Evolutionary conservation across 306 rosid species (phyloP).

Genomic region (Phaseolus lunatus): DNA sequence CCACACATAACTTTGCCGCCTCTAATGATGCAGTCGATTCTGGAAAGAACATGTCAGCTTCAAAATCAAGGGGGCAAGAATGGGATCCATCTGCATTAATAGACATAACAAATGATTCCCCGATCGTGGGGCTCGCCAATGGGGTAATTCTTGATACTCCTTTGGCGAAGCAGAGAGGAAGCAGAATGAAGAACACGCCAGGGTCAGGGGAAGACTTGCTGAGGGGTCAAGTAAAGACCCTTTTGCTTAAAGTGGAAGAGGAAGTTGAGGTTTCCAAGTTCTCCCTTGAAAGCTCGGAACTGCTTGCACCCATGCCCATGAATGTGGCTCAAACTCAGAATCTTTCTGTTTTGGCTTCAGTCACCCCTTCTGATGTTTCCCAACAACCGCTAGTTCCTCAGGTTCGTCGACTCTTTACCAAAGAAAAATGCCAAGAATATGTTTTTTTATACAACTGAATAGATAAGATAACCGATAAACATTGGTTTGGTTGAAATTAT

Average conservation of each 20-base stretch:
- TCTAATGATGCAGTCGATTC: slow-evolving; percentile 46
- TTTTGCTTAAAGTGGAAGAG: slow-evolving; percentile 86
- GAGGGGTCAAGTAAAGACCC: slow-evolving; percentile 87
- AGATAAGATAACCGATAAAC: neutral
- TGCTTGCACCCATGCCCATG: slow-evolving; percentile 68
- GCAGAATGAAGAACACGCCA: slow-evolving; percentile 66
- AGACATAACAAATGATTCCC: slow-evolving; percentile 92
- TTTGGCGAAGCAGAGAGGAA: slow-evolving; percentile 53
- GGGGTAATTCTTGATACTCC: slow-evolving; percentile 66
- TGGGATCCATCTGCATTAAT: slow-evolving; percentile 70
- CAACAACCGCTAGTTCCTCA: slow-evolving; percentile 63
- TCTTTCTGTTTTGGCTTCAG: slow-evolving; percentile 48
- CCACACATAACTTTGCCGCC: slow-evolving; percentile 57
- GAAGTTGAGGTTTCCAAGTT: slow-evolving; percentile 40
- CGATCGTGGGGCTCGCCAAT: slow-evolving; percentile 77
- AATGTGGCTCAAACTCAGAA: slow-evolving; percentile 63
- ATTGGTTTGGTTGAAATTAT: neutral
- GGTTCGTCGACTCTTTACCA: slow-evolving; percentile 47
- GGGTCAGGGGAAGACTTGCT: slow-evolving; percentile 90
- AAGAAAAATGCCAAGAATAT: neutral
- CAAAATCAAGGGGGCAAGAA: slow-evolving; percentile 63
- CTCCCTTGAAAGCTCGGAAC: slow-evolving; percentile 49
- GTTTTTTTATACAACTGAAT: neutral
- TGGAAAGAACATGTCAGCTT: slow-evolving; percentile 47
- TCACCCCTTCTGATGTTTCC: slow-evolving; percentile 40